Evolutionary conservation across 2,329 filamentous ascomycete genomes (phyloP).

Genomic region (Penicillium italicum): DNA sequence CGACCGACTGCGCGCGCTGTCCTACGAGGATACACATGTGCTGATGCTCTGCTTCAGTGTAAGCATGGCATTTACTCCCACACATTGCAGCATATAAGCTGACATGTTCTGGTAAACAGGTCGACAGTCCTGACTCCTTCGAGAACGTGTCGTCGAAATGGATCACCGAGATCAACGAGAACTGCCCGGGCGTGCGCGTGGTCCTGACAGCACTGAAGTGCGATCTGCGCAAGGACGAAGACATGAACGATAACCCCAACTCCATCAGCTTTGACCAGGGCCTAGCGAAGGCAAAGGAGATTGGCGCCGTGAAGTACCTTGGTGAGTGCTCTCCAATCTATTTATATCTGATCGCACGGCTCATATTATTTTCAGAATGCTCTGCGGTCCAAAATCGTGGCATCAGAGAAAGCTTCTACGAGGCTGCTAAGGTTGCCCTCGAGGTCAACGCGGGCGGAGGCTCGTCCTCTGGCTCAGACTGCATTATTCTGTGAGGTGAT

Average conservation of each 20-base stretch:
- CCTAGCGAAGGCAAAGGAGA: conserved; percentile 82
- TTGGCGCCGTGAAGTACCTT: conserved; percentile 88
- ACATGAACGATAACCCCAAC: conserved; percentile 61
- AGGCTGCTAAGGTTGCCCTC: conserved; percentile 90
- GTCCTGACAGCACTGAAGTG: conserved; percentile 96
- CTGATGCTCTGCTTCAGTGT: conserved; percentile 98
- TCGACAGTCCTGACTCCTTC: conserved; percentile 92
- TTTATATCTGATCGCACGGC: background rate
- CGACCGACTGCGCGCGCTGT: conserved; percentile 88
- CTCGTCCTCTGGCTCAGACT: conserved; percentile 32
- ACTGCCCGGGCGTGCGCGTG: conserved; percentile 91
- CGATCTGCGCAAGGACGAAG: conserved; percentile 80
- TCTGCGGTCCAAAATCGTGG: conserved; percentile 97
- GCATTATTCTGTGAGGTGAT: conserved; percentile 35
- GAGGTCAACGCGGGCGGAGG: conserved; percentile 44
- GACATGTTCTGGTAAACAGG: conserved; percentile 37
- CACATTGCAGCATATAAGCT: background rate
- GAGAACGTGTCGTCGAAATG: conserved; percentile 99
- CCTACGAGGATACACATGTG: conserved; percentile 95
- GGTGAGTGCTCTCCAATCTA: conserved; percentile 45
- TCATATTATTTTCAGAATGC: conserved; percentile 62
- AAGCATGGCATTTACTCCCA: conserved; percentile 20
- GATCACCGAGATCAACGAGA: conserved; percentile 96
- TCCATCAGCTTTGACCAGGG: conserved; percentile 85
- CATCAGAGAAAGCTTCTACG: conserved; percentile 97